Base-by-base conservation (phyloP, 2,329 filamentous ascomycete genomes). In the Kalmusia sp. region DNA sequence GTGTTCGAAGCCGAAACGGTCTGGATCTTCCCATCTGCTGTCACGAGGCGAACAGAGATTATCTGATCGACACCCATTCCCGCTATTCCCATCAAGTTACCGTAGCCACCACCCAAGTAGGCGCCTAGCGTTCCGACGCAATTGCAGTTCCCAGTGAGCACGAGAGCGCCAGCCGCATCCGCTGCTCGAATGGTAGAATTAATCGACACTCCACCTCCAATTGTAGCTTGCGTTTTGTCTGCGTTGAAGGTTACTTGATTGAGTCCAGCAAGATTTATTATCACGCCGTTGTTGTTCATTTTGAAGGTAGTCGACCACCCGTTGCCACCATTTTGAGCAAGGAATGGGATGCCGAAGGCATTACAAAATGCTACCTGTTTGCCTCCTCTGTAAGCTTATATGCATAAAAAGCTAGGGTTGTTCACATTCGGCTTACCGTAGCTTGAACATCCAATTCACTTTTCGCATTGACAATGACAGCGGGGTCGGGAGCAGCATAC, bases 31-130 rank as follows among this genome's bases (percentile, higher is more conserved):
- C 69, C 72, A 45, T 64, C 52, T 2, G 69, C 60, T 25, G 52
- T 62, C 6, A 65, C 64, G 8, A 66, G 46, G 3, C 46, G 46
- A 28, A 58, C 12, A 2, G 54, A 52, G 4, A 60, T 34, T 14
- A 83, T 67, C 49, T 78, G 78, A 59, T 84, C 82, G 38, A 82
- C 78, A 1, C 74, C 75, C 14, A 87, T 75, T 0, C 85, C 86
- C 43, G 82, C 70, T 24, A 73, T 65, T 1, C 81, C 80, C 37
- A 78, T 79, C 19, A 86, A 68, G 69, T 80, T 78, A 2, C 85
- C 83, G 58, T 82, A 83, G 1, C 84, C 84, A 24, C 83, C 84
- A 2, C 82, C 82, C 0, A 69, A 57, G 7, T 47, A 11, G 11
- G 63, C 64, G 6, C 65, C 64, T 11, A 67, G 31, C 12, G 43